These are phyloP conservation scores for Cryphonectria radicalis DNA, from an alignment of 2,329 filamentous ascomycete species.

Conservation along the genomic window DNA sequence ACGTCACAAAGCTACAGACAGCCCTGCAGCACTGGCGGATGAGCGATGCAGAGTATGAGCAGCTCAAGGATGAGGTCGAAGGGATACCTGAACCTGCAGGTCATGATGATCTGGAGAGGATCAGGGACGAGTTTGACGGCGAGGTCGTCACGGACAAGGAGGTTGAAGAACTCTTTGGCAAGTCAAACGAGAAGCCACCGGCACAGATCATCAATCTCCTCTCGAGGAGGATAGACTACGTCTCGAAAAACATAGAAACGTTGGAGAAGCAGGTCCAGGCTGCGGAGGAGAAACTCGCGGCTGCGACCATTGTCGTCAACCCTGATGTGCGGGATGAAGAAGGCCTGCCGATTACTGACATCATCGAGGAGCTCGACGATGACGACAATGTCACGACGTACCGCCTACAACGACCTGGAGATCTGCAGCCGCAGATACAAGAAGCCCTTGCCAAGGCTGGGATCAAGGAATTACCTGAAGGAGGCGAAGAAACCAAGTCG, in stretches of 20 bases:
- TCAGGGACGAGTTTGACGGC: constrained; percentile 64
- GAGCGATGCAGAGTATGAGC: constrained; percentile 91
- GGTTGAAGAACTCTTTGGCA: constrained; percentile 54
- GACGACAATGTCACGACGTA: constrained; percentile 81
- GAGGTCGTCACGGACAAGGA: constrained; percentile 65
- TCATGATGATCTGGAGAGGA: constrained; percentile 58
- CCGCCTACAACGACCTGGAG: constrained; percentile 68
- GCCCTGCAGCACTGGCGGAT: constrained; percentile 86
- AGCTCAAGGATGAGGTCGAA: constrained; percentile 80
- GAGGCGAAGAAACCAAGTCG: constrained; percentile 13
- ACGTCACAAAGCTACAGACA: constrained; percentile 72
- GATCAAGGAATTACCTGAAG: constrained; percentile 45
- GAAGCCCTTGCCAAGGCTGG: constrained; percentile 80
- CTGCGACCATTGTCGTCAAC: constrained; percentile 62
- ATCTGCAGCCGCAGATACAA: constrained; percentile 68
- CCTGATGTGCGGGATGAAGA: constrained; percentile 68
- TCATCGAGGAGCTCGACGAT: constrained; percentile 89
- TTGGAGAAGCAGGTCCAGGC: constrained; percentile 73
- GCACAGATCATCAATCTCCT: constrained; percentile 71
- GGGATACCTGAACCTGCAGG: constrained; percentile 53
- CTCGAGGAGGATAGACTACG: constrained; percentile 83
- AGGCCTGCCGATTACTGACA: constrained; percentile 82
- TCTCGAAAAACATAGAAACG: constrained; percentile 76
- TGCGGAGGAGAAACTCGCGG: constrained; percentile 71
- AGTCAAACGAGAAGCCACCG: constrained; percentile 52